Evolutionary conservation across 805 yeast genomes (phyloP).

Genomic region (Suhomyces kilbournensis): DNA sequence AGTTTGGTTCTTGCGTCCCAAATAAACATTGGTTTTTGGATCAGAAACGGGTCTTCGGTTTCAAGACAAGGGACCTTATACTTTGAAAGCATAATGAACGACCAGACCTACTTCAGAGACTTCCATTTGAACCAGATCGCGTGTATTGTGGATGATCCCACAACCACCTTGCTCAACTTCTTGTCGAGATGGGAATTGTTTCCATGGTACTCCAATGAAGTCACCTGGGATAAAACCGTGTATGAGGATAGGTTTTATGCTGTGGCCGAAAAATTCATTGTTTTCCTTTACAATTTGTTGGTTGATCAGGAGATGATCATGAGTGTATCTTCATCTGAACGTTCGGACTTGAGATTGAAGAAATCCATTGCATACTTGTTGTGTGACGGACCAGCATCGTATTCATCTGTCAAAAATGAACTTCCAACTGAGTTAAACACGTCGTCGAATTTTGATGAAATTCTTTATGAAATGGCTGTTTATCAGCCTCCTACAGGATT

Average conservation of each 20-base stretch:
- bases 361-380: conserved; percentile 49
- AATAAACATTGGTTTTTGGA: conserved; percentile 65
- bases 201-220: conserved; percentile 45
- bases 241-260: conserved; percentile 49
- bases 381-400: conserved; percentile 51
- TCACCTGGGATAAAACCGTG: conserved; percentile 29
- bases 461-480: conserved; percentile 61
- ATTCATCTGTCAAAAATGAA: conserved; percentile 42
- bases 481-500: conserved; percentile 60
- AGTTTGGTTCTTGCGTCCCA: conserved; percentile 61
- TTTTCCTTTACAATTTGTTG: conserved; percentile 45
- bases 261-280: conserved; percentile 42
- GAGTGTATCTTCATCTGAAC: conserved; percentile 22
- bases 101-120: conserved; percentile 41
- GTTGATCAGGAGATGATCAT: conserved; percentile 33
- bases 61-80: conserved; percentile 51
- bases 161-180: conserved; percentile 33
- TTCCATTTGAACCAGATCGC: conserved; percentile 47
- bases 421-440: conserved; percentile 30
- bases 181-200: conserved; percentile 58
- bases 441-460: conserved; percentile 42
- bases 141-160: conserved; percentile 37
- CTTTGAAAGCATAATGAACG: conserved; percentile 39
- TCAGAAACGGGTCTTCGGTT: conserved; percentile 63
- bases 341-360: conserved; percentile 27